phyloP scores from a whole-genome alignment of 768 basidiomycete genomes.

The Psilocybe tampanensis region DNA sequence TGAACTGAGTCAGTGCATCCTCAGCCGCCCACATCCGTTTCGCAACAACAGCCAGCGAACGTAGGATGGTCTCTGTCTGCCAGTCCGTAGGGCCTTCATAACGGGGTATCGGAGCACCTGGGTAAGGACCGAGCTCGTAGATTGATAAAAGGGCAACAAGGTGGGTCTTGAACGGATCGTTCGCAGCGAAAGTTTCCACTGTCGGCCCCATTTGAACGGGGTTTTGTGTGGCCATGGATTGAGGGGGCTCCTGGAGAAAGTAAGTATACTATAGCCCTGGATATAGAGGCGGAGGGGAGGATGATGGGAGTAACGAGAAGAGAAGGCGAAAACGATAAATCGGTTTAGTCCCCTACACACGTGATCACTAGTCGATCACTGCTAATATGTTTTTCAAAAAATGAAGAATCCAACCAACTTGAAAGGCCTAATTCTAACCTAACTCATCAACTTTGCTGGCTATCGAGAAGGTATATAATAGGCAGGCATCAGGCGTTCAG shows the following conservation, averaged over 20 bases:
- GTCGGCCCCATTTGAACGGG: not conserved
- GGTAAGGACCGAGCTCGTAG: constrained; percentile 56
- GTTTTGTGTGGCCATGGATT: not conserved
- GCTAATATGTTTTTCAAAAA: no score
- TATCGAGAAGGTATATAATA: no score
- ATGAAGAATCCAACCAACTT: no score
- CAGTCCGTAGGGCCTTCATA: constrained; percentile 58
- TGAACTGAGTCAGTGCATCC: constrained; percentile 41
- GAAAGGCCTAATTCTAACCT: no score
- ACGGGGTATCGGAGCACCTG: constrained; percentile 49
- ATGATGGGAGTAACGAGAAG: not conserved
- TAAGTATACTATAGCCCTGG: not conserved
- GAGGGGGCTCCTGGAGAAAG: not conserved
- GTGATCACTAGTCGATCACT: no score
- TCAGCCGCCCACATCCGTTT: constrained; percentile 61
- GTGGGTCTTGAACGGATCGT: constrained; percentile 38
- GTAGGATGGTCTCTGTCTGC: constrained; percentile 60
- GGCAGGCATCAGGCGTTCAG: no score
- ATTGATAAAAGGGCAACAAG: constrained; percentile 60
- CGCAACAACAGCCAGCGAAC: constrained; percentile 51
- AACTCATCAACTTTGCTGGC: no score
- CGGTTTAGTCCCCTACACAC: no score
- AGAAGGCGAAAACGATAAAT: not conserved
- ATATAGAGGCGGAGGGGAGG: not conserved
- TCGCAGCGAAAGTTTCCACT: constrained; percentile 8